These are phyloP conservation scores for Phragmites australis DNA, from an alignment of 176 grass and related monocot genomes.

Conservation along the genomic window DNA sequence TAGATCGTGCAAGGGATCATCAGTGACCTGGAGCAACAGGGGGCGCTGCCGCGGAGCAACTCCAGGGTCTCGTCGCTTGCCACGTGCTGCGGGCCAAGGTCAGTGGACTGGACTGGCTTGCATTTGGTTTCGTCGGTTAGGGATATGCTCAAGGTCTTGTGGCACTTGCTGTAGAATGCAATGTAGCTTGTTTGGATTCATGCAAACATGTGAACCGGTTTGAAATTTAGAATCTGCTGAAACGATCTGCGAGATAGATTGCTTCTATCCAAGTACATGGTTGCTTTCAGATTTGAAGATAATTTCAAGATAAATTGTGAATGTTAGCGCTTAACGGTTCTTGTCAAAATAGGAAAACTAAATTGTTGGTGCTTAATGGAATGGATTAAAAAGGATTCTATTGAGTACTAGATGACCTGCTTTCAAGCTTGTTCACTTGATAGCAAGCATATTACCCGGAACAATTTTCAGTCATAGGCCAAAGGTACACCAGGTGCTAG, in stretches of 20 bases:
- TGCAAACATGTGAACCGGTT: neutral
- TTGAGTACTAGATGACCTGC: neutral
- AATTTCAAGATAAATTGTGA: conserved; percentile 11
- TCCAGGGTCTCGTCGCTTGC: conserved; percentile 98
- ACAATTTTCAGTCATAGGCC: neutral
- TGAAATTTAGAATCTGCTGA: conserved; percentile 25
- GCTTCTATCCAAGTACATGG: conserved; percentile 9
- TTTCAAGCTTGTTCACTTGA: neutral
- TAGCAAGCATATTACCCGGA: conserved; percentile 6
- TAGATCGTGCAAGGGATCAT: conserved; percentile 99
- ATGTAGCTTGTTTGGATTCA: conserved; percentile 29
- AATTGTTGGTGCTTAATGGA: neutral
- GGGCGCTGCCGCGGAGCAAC: conserved; percentile 88
- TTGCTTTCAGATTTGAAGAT: neutral
- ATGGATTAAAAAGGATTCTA: neutral
- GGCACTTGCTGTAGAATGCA: neutral
- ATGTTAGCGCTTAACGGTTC: neutral
- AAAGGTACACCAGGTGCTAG: neutral
- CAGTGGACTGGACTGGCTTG: conserved; percentile 23
- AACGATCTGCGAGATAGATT: conserved; percentile 21
- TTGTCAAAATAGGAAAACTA: neutral
- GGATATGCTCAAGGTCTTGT: neutral
- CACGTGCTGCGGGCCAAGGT: conserved; percentile 95
- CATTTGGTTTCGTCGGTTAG: conserved; percentile 2
- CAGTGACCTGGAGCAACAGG: conserved; percentile 97